A percentile compares a stretch with the other conserved stretches of the same genome.
Conservation (phyloP, 345 rosid genomes). For the Linum tenue region DNA sequence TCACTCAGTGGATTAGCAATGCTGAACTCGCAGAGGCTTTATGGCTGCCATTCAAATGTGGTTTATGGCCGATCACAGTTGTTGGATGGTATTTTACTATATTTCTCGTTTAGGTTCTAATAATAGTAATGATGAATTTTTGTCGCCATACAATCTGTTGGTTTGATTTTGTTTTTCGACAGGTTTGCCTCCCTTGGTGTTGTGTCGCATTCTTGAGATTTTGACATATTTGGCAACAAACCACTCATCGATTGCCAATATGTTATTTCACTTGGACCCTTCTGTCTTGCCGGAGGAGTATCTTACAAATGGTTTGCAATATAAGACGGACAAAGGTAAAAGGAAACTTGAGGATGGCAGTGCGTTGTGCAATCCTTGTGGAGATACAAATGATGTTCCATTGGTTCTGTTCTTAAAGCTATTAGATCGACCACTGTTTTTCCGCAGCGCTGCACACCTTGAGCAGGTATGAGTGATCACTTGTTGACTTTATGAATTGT, state of each 20-base stretch:
- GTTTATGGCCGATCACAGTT: conserved; percentile 86
- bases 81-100: conserved; percentile 53
- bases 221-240: conserved; percentile 69
- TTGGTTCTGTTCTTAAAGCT: conserved; percentile 72
- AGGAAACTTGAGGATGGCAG: conserved; percentile 46
- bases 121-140: conserved; percentile 1
- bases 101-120: conserved; percentile 4
- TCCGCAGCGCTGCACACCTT: conserved; percentile 70
- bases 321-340: conserved; percentile 62
- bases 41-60: conserved; percentile 87
- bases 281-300: conserved; percentile 37
- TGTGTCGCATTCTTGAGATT: conserved; percentile 78
- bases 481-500: neutral
- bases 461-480: conserved; percentile 46
- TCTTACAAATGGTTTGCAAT: conserved; percentile 28
- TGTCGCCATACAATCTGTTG: conserved; percentile 8
- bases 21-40: conserved; percentile 75
- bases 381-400: conserved; percentile 49
- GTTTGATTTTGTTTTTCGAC: conserved; percentile 9
- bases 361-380: conserved; percentile 24
- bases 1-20: conserved; percentile 48
- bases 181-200: conserved; percentile 92
- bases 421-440: conserved; percentile 62
- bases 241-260: conserved; percentile 78
- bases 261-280: conserved; percentile 68